These are phyloP conservation scores for Fraxinus floribunda DNA, from an alignment of 305 asterid species.

Conservation along the genomic window DNA sequence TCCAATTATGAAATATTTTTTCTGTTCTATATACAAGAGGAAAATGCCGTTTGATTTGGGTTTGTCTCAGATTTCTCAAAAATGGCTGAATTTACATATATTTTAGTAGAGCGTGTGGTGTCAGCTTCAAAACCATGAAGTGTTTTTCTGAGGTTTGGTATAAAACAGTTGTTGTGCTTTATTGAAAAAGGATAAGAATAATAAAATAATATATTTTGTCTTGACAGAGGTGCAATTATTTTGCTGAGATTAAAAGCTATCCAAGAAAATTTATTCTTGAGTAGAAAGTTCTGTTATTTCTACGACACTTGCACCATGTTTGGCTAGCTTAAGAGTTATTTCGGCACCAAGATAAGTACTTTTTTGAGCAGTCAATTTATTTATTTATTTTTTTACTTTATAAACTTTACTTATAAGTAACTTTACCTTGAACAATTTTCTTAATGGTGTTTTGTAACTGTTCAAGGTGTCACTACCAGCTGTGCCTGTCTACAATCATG, in stretches of 20 bases:
- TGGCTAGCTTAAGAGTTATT: not conserved
- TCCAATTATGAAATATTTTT: not conserved
- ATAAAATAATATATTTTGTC: conserved; percentile 8
- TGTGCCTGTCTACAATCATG: not conserved
- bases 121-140: conserved; percentile 22
- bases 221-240: conserved; percentile 20
- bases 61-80: conserved; percentile 21
- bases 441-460: not conserved
- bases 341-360: not conserved
- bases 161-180: conserved; percentile 13
- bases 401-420: not conserved
- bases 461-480: not conserved
- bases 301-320: not conserved
- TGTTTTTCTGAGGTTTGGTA: conserved; percentile 16
- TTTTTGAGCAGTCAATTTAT: too few relatives aligned
- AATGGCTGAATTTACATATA: not conserved
- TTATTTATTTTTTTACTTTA: too few relatives aligned
- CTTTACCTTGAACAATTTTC: not conserved
- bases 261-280: not conserved
- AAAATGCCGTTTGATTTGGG: conserved; percentile 23
- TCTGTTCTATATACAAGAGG: conserved; percentile 9
- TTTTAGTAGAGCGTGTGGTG: conserved; percentile 5
- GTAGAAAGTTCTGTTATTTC: not conserved
- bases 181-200: conserved; percentile 17
- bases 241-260: not conserved